Evolutionary conservation across 371 early-diverging fungal genomes (phyloP).

Genomic region (Mortierella sp.): DNA sequence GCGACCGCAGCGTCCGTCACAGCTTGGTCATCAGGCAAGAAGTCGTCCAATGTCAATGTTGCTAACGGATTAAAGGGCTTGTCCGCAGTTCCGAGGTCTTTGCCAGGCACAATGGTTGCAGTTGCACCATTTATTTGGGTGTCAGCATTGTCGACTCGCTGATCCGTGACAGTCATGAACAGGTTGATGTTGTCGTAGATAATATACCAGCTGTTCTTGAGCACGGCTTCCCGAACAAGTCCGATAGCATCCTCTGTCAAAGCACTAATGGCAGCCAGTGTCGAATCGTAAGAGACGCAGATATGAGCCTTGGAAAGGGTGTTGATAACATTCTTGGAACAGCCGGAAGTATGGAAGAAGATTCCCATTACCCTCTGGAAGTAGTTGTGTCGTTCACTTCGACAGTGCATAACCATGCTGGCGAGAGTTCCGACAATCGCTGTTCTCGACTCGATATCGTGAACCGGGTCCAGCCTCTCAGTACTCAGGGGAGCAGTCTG

Average conservation of each 20-base stretch:
- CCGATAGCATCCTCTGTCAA: slow-evolving; percentile 3
- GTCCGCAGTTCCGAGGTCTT: neutral
- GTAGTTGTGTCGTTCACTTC: neutral
- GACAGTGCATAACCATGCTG: slow-evolving; percentile 12
- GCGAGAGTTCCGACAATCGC: neutral
- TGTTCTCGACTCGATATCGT: slow-evolving; percentile 5
- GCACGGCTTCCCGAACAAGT: neutral
- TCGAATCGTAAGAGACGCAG: neutral
- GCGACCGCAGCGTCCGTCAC: neutral
- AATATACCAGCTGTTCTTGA: neutral
- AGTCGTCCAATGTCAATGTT: neutral
- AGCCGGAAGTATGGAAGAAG: neutral
- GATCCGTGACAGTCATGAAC: neutral
- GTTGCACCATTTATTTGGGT: slow-evolving; percentile 9
- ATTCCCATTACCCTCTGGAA: slow-evolving; percentile 9
- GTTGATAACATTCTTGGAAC: slow-evolving; percentile 1
- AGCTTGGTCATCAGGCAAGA: neutral
- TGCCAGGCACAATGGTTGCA: slow-evolving; percentile 5
- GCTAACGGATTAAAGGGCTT: neutral
- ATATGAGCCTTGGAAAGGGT: slow-evolving; percentile 4
- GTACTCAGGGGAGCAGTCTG: slow-evolving; percentile 3
- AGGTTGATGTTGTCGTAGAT: slow-evolving; percentile 15
- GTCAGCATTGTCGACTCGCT: slow-evolving; percentile 4
- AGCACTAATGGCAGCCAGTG: neutral
- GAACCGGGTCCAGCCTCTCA: neutral